A percentile compares a stretch with the other conserved stretches of the same genome.
phyloP scores from a whole-genome alignment of 2,329 filamentous ascomycete genomes.

The Colletotrichum euphorbiae region DNA sequence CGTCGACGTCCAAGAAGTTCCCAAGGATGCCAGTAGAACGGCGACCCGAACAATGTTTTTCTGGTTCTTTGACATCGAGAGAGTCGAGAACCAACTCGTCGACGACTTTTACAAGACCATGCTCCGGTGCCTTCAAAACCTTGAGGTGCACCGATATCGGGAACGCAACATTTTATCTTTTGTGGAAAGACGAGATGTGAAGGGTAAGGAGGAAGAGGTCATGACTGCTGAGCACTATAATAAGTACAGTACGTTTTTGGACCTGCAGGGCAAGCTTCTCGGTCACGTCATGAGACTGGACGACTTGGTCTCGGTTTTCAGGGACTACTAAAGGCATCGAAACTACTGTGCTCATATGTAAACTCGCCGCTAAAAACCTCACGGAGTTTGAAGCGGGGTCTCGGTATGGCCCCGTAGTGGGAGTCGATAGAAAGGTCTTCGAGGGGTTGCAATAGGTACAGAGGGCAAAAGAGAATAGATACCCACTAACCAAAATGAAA shows the following conservation, averaged over 20 bases:
- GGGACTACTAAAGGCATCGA: constrained; percentile 67
- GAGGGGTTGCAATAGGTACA: constrained; percentile 4
- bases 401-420: neutral
- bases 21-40: constrained; percentile 84
- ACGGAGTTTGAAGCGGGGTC: neutral
- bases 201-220: constrained; percentile 84
- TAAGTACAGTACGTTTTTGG: constrained; percentile 68
- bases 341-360: neutral
- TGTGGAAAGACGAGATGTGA: constrained; percentile 86
- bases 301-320: constrained; percentile 83
- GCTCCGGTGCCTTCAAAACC: constrained; percentile 84
- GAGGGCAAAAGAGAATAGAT: constrained; percentile 29
- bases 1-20: constrained; percentile 93
- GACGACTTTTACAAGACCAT: constrained; percentile 92
- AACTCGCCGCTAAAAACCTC: neutral
- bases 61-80: constrained; percentile 88
- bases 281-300: constrained; percentile 85
- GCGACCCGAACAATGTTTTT: constrained; percentile 89
- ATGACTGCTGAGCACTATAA: constrained; percentile 80
- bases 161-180: constrained; percentile 81
- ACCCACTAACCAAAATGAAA: constrained; percentile 30
- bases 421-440: neutral
- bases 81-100: constrained; percentile 76
- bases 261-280: constrained; percentile 78
- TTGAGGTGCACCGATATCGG: constrained; percentile 79